Base-by-base conservation (phyloP, 805 yeast genomes). In the Sugiyamaella floridensis region DNA sequence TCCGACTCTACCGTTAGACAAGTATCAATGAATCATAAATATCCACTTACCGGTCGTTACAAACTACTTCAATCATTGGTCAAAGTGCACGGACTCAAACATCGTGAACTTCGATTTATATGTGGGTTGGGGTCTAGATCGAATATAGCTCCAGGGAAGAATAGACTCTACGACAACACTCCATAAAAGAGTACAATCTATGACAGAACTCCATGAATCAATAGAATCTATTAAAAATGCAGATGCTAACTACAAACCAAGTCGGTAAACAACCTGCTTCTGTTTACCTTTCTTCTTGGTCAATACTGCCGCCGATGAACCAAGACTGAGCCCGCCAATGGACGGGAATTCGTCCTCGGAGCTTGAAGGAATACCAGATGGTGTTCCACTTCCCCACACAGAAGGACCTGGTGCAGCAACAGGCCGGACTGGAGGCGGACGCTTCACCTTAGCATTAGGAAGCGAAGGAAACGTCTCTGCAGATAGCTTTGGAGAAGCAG, bases 51-150 rank as follows among this genome's bases (percentile, higher is more conserved):
- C 88, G 71, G 61, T 85, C 93, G 63, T 82, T 85, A 56, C 89
- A 85, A 4, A 74, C 62, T 14, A 86, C 85, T 64, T 86, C 89
- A 50, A 86, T 81, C 90, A 85, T 85, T 46, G 28, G 45, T 40
- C 6, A 20, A 15, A 4, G 15, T 19, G 8, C n/a, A 28, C 34
- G n/a, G n/a, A n/a, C n/a, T 28, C 12, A 11, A 8, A 14, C 44
- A 16, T 18, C 19, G 19, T 42, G 44, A 15, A 11, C 37, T 11
- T 10, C 8, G 12, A 32, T 32, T 32, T 32, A 32, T 32, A 32
- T 32, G 12, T 10, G 37, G 37, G 12, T 32, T 32, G n/a, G 37
- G 37, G 37, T 32, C n/a, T 32, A 29, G n/a, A n/a, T n/a, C n/a
- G n/a, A n/a, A n/a, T n/a, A n/a, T n/a, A 29, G 34, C 7, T 7